Conservation (phyloP, 2,329 filamentous ascomycete species). For the Aspergillus awamori region DNA sequence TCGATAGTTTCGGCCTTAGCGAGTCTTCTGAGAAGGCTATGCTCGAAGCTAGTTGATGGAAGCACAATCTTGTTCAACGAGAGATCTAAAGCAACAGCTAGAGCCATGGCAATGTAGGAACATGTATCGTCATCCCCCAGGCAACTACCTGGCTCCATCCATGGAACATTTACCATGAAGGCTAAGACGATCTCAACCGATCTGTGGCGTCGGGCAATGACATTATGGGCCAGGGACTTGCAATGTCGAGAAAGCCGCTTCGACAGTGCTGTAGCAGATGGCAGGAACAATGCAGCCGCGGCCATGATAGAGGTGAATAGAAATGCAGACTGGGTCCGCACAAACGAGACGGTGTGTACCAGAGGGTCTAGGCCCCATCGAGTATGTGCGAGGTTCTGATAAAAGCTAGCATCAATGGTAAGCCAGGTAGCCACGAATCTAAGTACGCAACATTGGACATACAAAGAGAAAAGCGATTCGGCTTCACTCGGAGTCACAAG, state of each 20-base stretch:
- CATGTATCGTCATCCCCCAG: constrained; percentile 69
- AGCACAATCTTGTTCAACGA: constrained; percentile 71
- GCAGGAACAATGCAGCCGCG: constrained; percentile 68
- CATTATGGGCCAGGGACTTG: constrained; percentile 62
- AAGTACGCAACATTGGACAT: constrained; percentile 33
- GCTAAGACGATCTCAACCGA: constrained; percentile 75
- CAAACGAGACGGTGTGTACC: constrained; percentile 67
- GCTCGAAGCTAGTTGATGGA: constrained; percentile 54
- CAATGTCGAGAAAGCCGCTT: constrained; percentile 67
- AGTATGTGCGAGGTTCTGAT: constrained; percentile 70
- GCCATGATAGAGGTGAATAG: constrained; percentile 72
- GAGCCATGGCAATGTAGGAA: constrained; percentile 69
- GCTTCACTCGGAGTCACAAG: constrained; percentile 69
- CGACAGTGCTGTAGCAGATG: constrained; percentile 64
- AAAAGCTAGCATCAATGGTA: constrained; percentile 55
- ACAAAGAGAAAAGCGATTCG: constrained; percentile 67
- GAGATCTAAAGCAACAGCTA: constrained; percentile 69
- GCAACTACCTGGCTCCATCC: constrained; percentile 60
- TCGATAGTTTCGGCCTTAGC: constrained; percentile 70
- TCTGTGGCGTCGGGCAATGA: constrained; percentile 64
- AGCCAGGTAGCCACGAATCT: not conserved
- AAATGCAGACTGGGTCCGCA: constrained; percentile 69
- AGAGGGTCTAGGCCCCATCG: constrained; percentile 72
- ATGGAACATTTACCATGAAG: constrained; percentile 75
- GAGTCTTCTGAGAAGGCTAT: constrained; percentile 52